Conservation (phyloP, 2,329 filamentous ascomycete genomes). For the Cladophialophora chaetospira region DNA sequence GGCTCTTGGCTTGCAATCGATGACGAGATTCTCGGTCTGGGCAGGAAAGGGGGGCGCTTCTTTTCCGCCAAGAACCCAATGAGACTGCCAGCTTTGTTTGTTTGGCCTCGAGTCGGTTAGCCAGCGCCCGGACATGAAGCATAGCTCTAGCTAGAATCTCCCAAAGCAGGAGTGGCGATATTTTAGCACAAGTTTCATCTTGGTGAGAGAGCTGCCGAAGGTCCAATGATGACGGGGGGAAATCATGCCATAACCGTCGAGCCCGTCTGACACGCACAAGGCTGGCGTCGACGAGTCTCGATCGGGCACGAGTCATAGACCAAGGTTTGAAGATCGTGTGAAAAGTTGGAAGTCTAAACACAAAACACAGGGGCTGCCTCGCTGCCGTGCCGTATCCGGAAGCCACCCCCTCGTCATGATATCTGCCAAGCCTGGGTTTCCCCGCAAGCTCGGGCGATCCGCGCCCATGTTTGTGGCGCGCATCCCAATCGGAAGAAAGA, state of each 20-base stretch:
- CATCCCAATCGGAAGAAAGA: no score
- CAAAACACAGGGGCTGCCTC: neutral
- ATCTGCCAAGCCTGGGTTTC: neutral
- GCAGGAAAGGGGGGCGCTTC: neutral
- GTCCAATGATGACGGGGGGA: neutral
- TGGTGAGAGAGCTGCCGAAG: neutral
- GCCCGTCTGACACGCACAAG: neutral
- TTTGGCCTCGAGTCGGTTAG: neutral
- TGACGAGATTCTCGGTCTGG: neutral
- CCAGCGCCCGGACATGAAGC: neutral
- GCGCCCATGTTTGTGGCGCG: no score
- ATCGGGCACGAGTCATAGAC: neutral
- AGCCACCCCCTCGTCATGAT: neutral
- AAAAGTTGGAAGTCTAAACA: neutral
- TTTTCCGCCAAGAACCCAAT: neutral
- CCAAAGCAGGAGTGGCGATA: neutral
- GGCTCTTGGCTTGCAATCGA: neutral
- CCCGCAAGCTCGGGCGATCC: neutral
- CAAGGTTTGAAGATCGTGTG: neutral
- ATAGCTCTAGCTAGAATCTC: neutral
- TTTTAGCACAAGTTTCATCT: neutral
- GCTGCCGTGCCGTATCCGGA: neutral
- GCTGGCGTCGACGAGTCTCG: neutral
- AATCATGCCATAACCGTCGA: neutral
- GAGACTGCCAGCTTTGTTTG: neutral